These are phyloP conservation scores for Hibiscus trionum DNA, from an alignment of 345 rosid species.

Conservation along the genomic window DNA sequence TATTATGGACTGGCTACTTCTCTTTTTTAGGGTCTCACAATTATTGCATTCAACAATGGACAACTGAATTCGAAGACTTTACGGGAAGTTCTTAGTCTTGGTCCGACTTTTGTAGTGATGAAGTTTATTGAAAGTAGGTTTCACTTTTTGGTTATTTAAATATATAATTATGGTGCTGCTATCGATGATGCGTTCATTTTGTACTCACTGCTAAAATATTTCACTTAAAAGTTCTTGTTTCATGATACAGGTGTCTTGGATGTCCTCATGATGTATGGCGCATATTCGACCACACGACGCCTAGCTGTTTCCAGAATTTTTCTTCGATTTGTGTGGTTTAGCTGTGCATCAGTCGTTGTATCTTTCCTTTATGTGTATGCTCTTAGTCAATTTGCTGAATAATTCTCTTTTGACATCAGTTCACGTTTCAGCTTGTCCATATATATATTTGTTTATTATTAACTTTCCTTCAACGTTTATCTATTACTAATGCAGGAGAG, in stretches of 20 bases:
- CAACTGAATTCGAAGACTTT: conserved; percentile 43
- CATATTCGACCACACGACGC: conserved; percentile 76
- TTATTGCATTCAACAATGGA: conserved; percentile 73
- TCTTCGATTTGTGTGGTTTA: conserved; percentile 82
- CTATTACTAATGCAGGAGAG: conserved; percentile 42
- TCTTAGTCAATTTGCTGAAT: conserved; percentile 7
- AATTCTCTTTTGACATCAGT: neutral
- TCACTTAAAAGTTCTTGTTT: conserved; percentile 14
- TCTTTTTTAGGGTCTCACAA: conserved; percentile 58
- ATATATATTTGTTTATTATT: neutral
- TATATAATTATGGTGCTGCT: neutral
- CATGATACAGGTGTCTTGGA: conserved; percentile 69
- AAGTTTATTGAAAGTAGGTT: conserved; percentile 79
- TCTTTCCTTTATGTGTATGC: conserved; percentile 92
- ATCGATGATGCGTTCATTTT: neutral
- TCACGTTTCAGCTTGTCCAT: conserved; percentile 8
- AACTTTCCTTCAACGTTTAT: conserved; percentile 11
- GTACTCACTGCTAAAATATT: neutral
- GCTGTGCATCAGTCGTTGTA: conserved; percentile 61
- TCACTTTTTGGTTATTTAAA: neutral
- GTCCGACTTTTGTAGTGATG: conserved; percentile 94
- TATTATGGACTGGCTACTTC: neutral
- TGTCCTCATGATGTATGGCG: conserved; percentile 92
- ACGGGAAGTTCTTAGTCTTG: conserved; percentile 75
- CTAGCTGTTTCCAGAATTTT: conserved; percentile 77